Percentiles rank a stretch among this genome's conserved stretches.
Conservation (phyloP, 495 filamentous ascomycete genomes). For the Penicillium tannophilum region DNA sequence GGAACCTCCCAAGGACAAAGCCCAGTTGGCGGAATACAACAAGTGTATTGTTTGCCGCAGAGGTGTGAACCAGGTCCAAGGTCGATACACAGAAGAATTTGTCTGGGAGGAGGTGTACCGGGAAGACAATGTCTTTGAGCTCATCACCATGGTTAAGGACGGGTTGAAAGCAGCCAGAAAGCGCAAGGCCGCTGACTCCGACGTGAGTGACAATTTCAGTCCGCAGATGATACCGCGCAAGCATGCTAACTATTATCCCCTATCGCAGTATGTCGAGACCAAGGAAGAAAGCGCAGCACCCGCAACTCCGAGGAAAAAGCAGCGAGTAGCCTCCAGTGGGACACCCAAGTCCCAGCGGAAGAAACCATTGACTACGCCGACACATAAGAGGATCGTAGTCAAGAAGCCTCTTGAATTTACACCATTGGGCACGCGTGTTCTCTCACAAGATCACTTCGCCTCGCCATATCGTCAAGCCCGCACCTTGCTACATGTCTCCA, state of each 20-base stretch:
- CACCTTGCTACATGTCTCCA: slow-evolving; percentile 85
- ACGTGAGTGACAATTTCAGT: slow-evolving; percentile 40
- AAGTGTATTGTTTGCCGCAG: slow-evolving; percentile 90
- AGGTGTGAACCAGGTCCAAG: slow-evolving; percentile 83
- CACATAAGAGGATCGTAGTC: slow-evolving; percentile 71
- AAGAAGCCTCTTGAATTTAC: slow-evolving; percentile 97
- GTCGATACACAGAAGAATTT: slow-evolving; percentile 92
- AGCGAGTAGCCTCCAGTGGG: slow-evolving; percentile 55
- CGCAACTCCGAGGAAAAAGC: slow-evolving; percentile 60
- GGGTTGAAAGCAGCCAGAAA: slow-evolving; percentile 60
- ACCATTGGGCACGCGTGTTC: slow-evolving; percentile 81
- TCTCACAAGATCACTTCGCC: slow-evolving; percentile 75
- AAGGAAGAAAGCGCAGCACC: slow-evolving; percentile 53
- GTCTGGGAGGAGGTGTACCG: slow-evolving; percentile 83
- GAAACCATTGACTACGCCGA: slow-evolving; percentile 66
- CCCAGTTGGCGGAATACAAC: slow-evolving; percentile 64
- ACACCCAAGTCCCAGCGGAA: slow-evolving; percentile 59
- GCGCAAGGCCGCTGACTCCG: slow-evolving; percentile 47
- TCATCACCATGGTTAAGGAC: slow-evolving; percentile 66
- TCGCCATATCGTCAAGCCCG: slow-evolving; percentile 91
- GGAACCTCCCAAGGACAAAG: slow-evolving; percentile 67
- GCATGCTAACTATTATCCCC: slow-evolving; percentile 13
- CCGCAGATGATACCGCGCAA: not conserved
- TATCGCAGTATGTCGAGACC: slow-evolving; percentile 37
- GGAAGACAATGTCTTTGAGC: slow-evolving; percentile 60